A percentile compares a stretch with the other conserved stretches of the same genome.
These are phyloP conservation scores for Dalechampia spathulata DNA, from an alignment of 441 rosid species.

Conservation along the genomic window DNA sequence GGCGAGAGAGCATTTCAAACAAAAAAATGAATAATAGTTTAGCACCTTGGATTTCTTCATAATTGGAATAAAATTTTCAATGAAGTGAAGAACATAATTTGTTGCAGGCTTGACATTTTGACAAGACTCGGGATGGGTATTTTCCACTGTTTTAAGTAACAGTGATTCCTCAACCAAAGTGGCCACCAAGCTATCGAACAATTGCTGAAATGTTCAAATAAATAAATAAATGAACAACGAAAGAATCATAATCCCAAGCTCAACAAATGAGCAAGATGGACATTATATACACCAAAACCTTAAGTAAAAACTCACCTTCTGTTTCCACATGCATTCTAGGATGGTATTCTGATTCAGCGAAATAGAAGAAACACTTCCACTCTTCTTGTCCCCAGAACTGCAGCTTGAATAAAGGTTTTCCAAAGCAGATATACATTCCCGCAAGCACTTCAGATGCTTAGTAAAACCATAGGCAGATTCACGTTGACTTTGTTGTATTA, in stretches of 20 bases:
- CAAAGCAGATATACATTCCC: conserved; percentile 35
- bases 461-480: conserved; percentile 55
- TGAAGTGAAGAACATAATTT: conserved; percentile 35
- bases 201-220: conserved; percentile 43
- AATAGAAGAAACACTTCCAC: conserved; percentile 32
- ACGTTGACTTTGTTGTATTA: conserved; percentile 73
- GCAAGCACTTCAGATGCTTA: conserved; percentile 42
- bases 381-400: conserved; percentile 15
- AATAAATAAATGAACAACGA: conserved; percentile 7
- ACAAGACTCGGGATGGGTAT: conserved; percentile 54
- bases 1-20: conserved; percentile 14
- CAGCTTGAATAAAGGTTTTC: conserved; percentile 32
- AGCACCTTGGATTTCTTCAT: conserved; percentile 67
- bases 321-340: conserved; percentile 64
- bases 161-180: conserved; percentile 59
- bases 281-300: background rate
- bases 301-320: conserved; percentile 47
- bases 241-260: conserved; percentile 7
- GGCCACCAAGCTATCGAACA: conserved; percentile 57
- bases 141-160: conserved; percentile 56
- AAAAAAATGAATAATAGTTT: conserved; percentile 13
- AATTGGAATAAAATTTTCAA: conserved; percentile 49
- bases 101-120: conserved; percentile 44
- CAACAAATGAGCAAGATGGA: conserved; percentile 5
- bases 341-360: conserved; percentile 43